phyloP scores from a whole-genome alignment of 2,329 filamentous ascomycete species.

The Alternaria burnsii region DNA sequence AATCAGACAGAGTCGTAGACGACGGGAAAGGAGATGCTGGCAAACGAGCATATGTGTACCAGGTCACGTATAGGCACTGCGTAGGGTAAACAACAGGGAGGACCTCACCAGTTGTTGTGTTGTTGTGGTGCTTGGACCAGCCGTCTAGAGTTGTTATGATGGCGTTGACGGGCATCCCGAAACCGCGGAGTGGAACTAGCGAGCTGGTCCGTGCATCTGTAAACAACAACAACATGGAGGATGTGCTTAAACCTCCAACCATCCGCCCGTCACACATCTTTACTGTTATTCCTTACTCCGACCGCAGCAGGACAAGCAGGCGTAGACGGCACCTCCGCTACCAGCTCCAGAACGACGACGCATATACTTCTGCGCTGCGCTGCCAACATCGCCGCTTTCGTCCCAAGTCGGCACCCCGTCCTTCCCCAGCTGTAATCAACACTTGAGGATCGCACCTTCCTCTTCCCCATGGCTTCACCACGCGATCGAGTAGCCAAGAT shows the following conservation, averaged over 20 bases:
- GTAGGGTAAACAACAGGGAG: constrained; percentile 11
- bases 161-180: constrained; percentile 33
- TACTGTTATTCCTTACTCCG: constrained; percentile 48
- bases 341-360: constrained; percentile 25
- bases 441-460: constrained; percentile 25
- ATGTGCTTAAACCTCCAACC: constrained; percentile 40
- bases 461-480: constrained; percentile 37
- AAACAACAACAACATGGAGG: constrained; percentile 37
- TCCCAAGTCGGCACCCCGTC: constrained; percentile 25
- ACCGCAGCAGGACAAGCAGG: constrained; percentile 27
- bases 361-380: constrained; percentile 23
- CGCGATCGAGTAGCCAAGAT: constrained; percentile 39
- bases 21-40: neutral
- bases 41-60: constrained; percentile 5
- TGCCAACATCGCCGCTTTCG: constrained; percentile 26
- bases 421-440: constrained; percentile 20
- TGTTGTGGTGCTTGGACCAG: constrained; percentile 32
- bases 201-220: constrained; percentile 21
- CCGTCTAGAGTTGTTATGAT: constrained; percentile 35
- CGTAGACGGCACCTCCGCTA: constrained; percentile 31
- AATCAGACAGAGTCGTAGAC: neutral
- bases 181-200: constrained; percentile 33
- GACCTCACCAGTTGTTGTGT: constrained; percentile 21
- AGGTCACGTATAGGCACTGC: constrained; percentile 15
- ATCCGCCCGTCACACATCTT: constrained; percentile 46